Evolutionary conservation across 2,329 filamentous ascomycete species (phyloP).

Genomic region (Diaporthe sp.): DNA sequence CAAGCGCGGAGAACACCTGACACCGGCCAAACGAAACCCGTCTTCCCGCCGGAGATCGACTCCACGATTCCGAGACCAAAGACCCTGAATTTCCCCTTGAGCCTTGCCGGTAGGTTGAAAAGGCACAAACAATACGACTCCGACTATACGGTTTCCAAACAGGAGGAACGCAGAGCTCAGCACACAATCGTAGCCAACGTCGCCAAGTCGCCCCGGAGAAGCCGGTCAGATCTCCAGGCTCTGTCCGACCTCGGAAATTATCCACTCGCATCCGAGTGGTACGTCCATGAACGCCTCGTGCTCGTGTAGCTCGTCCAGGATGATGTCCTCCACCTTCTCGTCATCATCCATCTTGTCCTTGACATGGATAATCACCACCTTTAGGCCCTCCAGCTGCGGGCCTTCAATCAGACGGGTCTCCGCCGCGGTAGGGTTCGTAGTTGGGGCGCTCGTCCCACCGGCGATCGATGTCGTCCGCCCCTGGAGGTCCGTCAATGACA

Average conservation of each 20-base stretch:
- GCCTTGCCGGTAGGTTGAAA: background rate
- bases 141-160: background rate
- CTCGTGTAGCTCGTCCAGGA: slow-evolving; percentile 75
- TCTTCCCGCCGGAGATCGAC: background rate
- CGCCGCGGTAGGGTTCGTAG: slow-evolving; percentile 33
- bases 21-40: background rate
- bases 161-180: background rate
- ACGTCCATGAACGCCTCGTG: slow-evolving; percentile 67
- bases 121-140: background rate
- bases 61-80: background rate
- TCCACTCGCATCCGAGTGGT: slow-evolving; percentile 82
- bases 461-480: slow-evolving; percentile 26
- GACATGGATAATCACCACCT: slow-evolving; percentile 90
- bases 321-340: slow-evolving; percentile 70
- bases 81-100: too few species aligned
- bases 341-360: slow-evolving; percentile 87
- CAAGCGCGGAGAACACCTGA: background rate
- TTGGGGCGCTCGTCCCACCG: slow-evolving; percentile 1
- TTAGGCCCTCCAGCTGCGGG: slow-evolving; percentile 75
- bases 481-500: slow-evolving; percentile 42
- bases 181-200: background rate
- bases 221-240: slow-evolving; percentile 58
- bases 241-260: slow-evolving; percentile 75
- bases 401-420: slow-evolving; percentile 33
- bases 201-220: background rate